Conservation (phyloP, 139 green algal species). For the Chlamydomonas asymmetrica region DNA sequence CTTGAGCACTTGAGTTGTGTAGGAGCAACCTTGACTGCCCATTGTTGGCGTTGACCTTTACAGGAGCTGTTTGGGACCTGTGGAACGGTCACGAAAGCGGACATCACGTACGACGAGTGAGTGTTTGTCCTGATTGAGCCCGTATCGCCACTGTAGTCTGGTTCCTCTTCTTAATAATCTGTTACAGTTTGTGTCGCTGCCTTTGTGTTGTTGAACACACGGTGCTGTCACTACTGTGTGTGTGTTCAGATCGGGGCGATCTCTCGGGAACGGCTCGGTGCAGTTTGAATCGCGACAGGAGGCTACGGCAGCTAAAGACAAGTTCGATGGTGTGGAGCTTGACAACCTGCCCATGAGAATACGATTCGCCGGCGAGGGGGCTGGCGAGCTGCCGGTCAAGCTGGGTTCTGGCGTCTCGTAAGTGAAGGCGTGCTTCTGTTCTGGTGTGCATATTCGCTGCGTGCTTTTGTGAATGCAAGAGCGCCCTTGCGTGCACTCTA, state of each 20-base stretch:
- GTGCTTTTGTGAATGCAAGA: no score
- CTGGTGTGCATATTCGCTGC: background rate
- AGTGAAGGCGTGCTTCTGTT: background rate
- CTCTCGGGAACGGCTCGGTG: slow-evolving; percentile 7
- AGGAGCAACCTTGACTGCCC: no score
- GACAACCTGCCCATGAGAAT: background rate
- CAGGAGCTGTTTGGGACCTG: slow-evolving; percentile 25
- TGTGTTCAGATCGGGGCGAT: no score
- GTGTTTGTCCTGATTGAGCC: no score
- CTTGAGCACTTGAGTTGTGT: no score
- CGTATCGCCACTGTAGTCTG: no score
- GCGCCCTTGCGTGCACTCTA: no score
- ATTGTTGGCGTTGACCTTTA: background rate
- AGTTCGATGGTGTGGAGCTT: slow-evolving; percentile 24
- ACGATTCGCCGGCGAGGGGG: background rate
- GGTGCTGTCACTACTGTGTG: no score
- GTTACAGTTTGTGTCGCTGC: no score
- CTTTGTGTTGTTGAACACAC: no score
- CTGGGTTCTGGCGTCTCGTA: slow-evolving; percentile 14
- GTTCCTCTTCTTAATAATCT: no score
- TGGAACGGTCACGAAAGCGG: slow-evolving; percentile 7
- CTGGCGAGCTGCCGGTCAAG: background rate
- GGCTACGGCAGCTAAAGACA: background rate
- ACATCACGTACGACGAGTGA: slow-evolving; percentile 13
- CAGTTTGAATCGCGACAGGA: slow-evolving; percentile 4